Base-by-base conservation (phyloP, 1,284 basidiomycete species). In the Melampsora occidentalis region DNA sequence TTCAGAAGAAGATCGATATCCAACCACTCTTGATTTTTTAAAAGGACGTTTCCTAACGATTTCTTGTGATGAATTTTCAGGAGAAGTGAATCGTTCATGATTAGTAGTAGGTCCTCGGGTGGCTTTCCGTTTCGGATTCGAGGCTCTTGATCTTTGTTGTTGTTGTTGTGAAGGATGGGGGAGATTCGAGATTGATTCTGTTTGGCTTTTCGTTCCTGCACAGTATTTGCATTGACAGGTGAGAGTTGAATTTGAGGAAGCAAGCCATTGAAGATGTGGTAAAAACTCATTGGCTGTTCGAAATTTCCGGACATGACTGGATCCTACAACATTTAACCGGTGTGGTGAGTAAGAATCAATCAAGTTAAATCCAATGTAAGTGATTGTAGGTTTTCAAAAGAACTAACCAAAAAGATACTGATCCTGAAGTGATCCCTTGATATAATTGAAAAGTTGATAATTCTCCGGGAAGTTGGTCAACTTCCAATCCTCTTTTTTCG, bases 151-250 rank as follows among this genome's bases (percentile, higher is more conserved):
- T 53, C 20, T 14, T 20, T 10, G 16, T 31, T n/a, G 62, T n/a
- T 64, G 16, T 31, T n/a, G 62, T n/a, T 64, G 25, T 28, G 35
- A 28, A n/a, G 6, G 7, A 22, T 86, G 82, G n/a, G 87, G 87
- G 84, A 91, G 86, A 16, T 85, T 84, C 6, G 86, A 84, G 5
- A 89, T 89, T 73, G 93, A 89, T 79, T 88, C 87, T 53, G 85
- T 86, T 82, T 93, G 91, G 0, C 87, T 84, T 79, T 87, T 87
- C 20, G 72, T 77, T 79, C 88, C 89, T 53, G 87, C 84, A 82
- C 91, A 93, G 81, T 93, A 93, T 82, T 91, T 92, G 85, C 91
- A 93, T 31, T 84, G 82, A 81, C 91, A 93, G 48, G 86, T 86
- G 0, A 81, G 78, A 25, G 84, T 42, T 25, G 48, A 20, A 46